Evolutionary conservation across 73 alveolate species (phyloP).

Genomic region (Paramecium biaurelia): DNA sequence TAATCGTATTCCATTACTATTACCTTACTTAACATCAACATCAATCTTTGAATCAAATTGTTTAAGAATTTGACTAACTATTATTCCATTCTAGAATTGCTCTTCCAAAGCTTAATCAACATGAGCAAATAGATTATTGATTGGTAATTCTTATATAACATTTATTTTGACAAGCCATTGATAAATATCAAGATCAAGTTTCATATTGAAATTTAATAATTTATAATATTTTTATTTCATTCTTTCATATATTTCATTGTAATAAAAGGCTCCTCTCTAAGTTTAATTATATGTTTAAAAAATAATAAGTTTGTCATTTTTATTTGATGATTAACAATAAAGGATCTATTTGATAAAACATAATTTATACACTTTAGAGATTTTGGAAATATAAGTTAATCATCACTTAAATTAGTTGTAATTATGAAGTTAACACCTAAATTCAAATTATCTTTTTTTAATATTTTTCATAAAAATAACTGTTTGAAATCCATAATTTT

Average conservation of each 20-base stretch:
- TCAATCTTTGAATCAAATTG: neutral
- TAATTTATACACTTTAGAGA: too few relatives aligned
- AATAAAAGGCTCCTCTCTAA: too few relatives aligned
- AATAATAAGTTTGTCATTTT: too few relatives aligned
- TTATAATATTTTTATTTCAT: neutral
- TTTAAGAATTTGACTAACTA: neutral
- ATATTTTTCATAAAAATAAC: too few relatives aligned
- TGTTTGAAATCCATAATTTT: too few relatives aligned
- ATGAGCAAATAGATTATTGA: neutral
- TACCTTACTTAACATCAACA: neutral
- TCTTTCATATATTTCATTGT: neutral
- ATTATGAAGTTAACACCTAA: neutral
- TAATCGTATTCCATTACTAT: neutral
- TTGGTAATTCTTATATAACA: neutral
- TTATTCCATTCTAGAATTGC: neutral
- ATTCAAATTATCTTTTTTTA: neutral
- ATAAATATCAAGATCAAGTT: conserved; percentile 23
- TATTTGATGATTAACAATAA: too few relatives aligned
- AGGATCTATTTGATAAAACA: too few relatives aligned
- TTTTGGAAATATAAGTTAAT: too few relatives aligned
- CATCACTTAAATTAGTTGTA: too few relatives aligned
- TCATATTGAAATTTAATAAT: neutral
- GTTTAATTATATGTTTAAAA: too few relatives aligned
- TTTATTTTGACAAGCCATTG: neutral
- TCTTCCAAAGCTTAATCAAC: conserved; percentile 20